phyloP scores from a whole-genome alignment of 2,329 filamentous ascomycete species.

The Lithohypha guttulata region DNA sequence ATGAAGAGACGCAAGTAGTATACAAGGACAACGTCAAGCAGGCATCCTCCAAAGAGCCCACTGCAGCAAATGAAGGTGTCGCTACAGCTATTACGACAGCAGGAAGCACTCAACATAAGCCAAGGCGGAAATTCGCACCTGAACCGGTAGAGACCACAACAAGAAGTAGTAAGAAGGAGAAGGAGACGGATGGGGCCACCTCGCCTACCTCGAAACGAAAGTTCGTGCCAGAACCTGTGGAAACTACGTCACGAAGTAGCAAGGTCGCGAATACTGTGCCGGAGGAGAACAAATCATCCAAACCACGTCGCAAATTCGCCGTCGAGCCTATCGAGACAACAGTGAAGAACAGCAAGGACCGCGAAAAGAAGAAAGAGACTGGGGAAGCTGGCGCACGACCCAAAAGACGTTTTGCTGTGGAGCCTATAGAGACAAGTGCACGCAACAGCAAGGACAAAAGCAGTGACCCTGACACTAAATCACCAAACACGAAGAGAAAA shows the following conservation, averaged over 20 bases:
- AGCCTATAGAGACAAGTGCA: conserved; percentile 23
- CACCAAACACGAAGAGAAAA: conserved; percentile 22
- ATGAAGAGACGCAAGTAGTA: conserved; percentile 5
- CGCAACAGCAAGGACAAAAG: conserved; percentile 17
- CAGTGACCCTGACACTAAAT: conserved; percentile 11
- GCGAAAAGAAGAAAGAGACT: conserved; percentile 15
- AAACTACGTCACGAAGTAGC: conserved; percentile 16
- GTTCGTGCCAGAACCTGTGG: conserved; percentile 24
- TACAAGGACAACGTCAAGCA: not conserved
- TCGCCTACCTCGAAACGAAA: conserved; percentile 10
- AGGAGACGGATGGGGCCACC: not conserved
- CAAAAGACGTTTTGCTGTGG: conserved; percentile 24
- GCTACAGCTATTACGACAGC: not conserved
- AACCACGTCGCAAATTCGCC: conserved; percentile 26
- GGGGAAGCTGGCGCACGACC: conserved; percentile 27
- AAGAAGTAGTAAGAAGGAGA: conserved; percentile 34
- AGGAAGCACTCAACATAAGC: conserved; percentile 19
- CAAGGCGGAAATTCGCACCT: conserved; percentile 52
- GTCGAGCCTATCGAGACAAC: conserved; percentile 37
- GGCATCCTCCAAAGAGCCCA: not conserved
- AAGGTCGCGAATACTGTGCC: conserved; percentile 11
- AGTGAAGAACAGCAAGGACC: conserved; percentile 26
- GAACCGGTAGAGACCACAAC: conserved; percentile 63
- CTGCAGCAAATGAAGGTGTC: not conserved
- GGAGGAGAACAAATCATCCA: conserved; percentile 11